phyloP scores from a whole-genome alignment of 2,329 filamentous ascomycete species.

The Monosporascus sp. region DNA sequence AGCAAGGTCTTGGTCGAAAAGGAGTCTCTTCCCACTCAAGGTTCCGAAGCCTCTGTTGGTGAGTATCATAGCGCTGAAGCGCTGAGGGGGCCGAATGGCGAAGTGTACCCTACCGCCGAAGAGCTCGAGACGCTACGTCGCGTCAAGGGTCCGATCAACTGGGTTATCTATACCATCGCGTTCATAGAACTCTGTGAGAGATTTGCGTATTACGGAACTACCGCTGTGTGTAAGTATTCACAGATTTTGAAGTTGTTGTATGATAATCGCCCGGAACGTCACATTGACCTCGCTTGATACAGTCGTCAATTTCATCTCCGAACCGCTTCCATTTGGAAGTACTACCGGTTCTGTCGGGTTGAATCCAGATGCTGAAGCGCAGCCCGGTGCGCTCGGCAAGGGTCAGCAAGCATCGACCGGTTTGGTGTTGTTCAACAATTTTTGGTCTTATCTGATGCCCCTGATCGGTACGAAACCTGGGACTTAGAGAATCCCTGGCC shows the following conservation, averaged over 20 bases:
- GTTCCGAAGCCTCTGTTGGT: constrained; percentile 8
- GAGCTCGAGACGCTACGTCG: constrained; percentile 47
- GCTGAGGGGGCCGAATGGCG: constrained; percentile 24
- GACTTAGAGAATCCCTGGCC: background rate
- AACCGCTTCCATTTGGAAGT: constrained; percentile 43
- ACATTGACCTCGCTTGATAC: constrained; percentile 22
- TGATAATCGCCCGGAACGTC: background rate
- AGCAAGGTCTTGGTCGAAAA: constrained; percentile 8
- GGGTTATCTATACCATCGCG: constrained; percentile 52
- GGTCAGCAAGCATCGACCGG: constrained; percentile 23
- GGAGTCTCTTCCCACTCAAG: constrained; percentile 1
- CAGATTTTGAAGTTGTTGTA: background rate
- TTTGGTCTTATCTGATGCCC: constrained; percentile 28
- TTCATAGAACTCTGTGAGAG: constrained; percentile 61
- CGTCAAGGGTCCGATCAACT: constrained; percentile 48
- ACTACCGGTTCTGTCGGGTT: constrained; percentile 42
- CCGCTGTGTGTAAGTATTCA: constrained; percentile 47
- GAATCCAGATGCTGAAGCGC: constrained; percentile 25
- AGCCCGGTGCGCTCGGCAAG: constrained; percentile 51
- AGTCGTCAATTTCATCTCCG: constrained; percentile 59
- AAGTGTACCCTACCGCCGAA: constrained; percentile 46
- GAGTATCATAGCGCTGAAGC: constrained; percentile 5
- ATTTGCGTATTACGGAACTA: constrained; percentile 61
- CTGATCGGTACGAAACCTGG: constrained; percentile 18
- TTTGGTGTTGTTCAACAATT: constrained; percentile 24